These are phyloP conservation scores for Apostasia ramifera DNA, from an alignment of 106 monocot genomes.

Conservation along the genomic window DNA sequence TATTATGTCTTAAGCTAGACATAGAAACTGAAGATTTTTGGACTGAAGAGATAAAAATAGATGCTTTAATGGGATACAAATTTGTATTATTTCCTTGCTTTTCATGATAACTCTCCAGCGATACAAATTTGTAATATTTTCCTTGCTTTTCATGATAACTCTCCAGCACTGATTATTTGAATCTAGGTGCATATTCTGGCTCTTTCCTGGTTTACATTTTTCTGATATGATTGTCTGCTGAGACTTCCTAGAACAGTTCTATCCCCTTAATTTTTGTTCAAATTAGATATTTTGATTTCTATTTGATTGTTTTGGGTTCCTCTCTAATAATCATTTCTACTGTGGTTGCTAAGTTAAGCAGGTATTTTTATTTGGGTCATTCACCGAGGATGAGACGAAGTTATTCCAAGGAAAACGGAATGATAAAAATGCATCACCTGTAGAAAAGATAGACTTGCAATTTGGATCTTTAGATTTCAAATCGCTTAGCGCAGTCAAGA, in stretches of 20 bases:
- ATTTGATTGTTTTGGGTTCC: not conserved
- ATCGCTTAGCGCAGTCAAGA: constrained; percentile 22
- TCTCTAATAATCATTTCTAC: not conserved
- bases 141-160: too few relatives aligned
- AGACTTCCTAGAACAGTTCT: not conserved
- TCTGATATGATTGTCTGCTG: too few relatives aligned
- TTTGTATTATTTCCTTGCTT: too few relatives aligned
- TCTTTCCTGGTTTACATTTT: too few relatives aligned
- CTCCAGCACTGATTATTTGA: too few relatives aligned
- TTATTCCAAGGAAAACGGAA: constrained; percentile 24
- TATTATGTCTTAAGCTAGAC: too few relatives aligned
- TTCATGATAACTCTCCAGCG: too few relatives aligned
- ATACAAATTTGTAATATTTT: too few relatives aligned
- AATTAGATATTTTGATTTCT: not conserved
- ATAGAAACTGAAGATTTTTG: too few relatives aligned
- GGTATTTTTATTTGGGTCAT: constrained; percentile 77
- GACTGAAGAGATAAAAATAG: too few relatives aligned
- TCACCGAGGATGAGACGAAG: constrained; percentile 71
- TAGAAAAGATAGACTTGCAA: constrained; percentile 32
- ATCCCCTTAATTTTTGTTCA: not conserved
- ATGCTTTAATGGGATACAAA: too few relatives aligned
- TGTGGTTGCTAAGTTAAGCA: constrained; percentile 12
- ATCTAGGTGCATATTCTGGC: too few relatives aligned
- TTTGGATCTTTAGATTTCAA: constrained; percentile 69
- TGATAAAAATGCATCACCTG: constrained; percentile 18